These are phyloP conservation scores for Jaltomata sinuosa DNA, from an alignment of 257 asterid species.

Conservation along the genomic window DNA sequence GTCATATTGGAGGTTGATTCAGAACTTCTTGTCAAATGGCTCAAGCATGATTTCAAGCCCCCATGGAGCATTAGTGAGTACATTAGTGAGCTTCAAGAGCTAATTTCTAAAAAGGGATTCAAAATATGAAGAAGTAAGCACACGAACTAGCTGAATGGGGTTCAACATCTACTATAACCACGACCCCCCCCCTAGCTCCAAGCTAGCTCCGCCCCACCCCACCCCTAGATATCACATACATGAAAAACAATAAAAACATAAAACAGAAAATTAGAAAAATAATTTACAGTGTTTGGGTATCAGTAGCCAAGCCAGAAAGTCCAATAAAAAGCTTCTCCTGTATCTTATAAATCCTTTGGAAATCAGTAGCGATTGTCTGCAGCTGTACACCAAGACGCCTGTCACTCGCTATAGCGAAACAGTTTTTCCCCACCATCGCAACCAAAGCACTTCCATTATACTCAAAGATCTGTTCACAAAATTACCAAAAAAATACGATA, in stretches of 20 bases:
- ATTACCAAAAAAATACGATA: background rate
- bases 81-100: too few species aligned
- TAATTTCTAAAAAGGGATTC: too few species aligned
- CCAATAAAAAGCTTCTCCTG: conserved; percentile 85
- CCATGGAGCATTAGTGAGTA: too few species aligned
- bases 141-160: too few species aligned
- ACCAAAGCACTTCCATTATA: conserved; percentile 95
- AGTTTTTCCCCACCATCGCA: conserved; percentile 94
- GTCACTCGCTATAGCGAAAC: conserved; percentile 94
- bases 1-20: too few species aligned
- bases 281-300: conserved; percentile 74
- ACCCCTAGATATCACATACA: too few species aligned
- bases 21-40: too few species aligned
- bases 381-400: conserved; percentile 89
- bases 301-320: conserved; percentile 82
- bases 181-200: too few species aligned
- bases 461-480: conserved; percentile 67
- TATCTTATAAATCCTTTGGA: conserved; percentile 64
- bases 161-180: too few species aligned
- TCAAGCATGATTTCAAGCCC: too few species aligned
- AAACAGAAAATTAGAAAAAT: background rate
- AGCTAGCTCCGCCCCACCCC: too few species aligned
- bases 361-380: conserved; percentile 86
- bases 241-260: background rate
- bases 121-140: too few species aligned